These are phyloP conservation scores for Colletotrichum liriopes DNA, from an alignment of 2,329 filamentous ascomycete genomes.

Conservation along the genomic window DNA sequence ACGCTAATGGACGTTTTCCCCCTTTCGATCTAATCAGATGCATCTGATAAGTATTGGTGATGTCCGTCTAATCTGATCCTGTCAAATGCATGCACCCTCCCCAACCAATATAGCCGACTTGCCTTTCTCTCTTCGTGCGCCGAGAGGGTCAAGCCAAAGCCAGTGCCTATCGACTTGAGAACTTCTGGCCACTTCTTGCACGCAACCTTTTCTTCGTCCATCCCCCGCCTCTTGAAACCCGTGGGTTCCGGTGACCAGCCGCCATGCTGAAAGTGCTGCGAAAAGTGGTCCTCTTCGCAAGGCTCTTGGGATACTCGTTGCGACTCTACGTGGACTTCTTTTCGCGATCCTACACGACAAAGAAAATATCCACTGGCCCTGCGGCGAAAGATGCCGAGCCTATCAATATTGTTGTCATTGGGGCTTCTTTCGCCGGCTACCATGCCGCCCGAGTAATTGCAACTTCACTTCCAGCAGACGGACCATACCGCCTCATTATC, in stretches of 20 bases:
- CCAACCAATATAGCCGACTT: neutral
- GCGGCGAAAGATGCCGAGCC: slow-evolving; percentile 44
- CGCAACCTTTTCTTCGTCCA: neutral
- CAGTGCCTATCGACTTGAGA: neutral
- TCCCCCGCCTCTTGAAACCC: neutral
- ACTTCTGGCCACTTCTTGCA: neutral
- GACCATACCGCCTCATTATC: slow-evolving; percentile 66
- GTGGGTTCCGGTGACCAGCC: neutral
- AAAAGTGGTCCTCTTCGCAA: slow-evolving; percentile 51
- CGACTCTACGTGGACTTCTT: slow-evolving; percentile 25
- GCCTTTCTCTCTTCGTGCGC: neutral
- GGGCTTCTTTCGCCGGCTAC: slow-evolving; percentile 72
- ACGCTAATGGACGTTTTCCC: neutral
- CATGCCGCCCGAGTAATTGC: slow-evolving; percentile 64
- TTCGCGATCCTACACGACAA: slow-evolving; percentile 39
- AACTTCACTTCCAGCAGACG: slow-evolving; percentile 62
- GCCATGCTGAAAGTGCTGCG: slow-evolving; percentile 46
- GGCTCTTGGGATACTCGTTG: slow-evolving; percentile 49
- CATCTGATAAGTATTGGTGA: slow-evolving; percentile 51
- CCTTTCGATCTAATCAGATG: slow-evolving; percentile 51
- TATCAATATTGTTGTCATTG: slow-evolving; percentile 69
- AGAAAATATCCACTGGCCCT: slow-evolving; percentile 29
- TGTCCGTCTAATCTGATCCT: slow-evolving; percentile 7
- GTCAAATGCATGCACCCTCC: neutral
- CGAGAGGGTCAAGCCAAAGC: neutral